Conservation (phyloP, 1,284 basidiomycete genomes). For the Phlebopus sp. region DNA sequence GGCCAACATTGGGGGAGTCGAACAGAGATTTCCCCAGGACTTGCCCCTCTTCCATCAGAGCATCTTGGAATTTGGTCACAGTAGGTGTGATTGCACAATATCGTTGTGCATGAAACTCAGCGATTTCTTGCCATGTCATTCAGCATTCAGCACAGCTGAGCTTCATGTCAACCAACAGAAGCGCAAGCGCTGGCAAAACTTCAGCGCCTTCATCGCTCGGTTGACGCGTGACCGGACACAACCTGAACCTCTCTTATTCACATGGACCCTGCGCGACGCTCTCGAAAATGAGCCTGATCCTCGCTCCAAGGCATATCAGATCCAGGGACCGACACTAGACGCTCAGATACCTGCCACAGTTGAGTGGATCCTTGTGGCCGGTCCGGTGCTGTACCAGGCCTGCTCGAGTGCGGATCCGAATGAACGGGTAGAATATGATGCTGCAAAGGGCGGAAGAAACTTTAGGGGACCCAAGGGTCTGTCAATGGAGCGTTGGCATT, state of each 20-base stretch:
- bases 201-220: neutral
- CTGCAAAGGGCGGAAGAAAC: neutral
- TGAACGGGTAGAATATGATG: neutral
- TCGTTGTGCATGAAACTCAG: neutral
- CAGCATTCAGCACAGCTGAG: neutral
- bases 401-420: neutral
- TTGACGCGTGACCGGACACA: neutral
- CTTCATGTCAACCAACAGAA: neutral
- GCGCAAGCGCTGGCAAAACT: neutral
- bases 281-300: neutral
- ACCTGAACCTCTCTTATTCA: neutral
- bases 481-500: neutral
- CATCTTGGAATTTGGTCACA: neutral
- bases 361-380: neutral
- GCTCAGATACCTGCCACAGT: neutral
- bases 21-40: neutral
- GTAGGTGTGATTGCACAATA: neutral
- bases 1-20: neutral
- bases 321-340: neutral
- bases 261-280: neutral
- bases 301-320: neutral
- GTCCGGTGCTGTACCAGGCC: neutral
- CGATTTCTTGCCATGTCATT: neutral
- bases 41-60: neutral
- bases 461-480: neutral